These are phyloP conservation scores for Penicillium paradoxum DNA, from an alignment of 495 filamentous ascomycete species.

Conservation along the genomic window DNA sequence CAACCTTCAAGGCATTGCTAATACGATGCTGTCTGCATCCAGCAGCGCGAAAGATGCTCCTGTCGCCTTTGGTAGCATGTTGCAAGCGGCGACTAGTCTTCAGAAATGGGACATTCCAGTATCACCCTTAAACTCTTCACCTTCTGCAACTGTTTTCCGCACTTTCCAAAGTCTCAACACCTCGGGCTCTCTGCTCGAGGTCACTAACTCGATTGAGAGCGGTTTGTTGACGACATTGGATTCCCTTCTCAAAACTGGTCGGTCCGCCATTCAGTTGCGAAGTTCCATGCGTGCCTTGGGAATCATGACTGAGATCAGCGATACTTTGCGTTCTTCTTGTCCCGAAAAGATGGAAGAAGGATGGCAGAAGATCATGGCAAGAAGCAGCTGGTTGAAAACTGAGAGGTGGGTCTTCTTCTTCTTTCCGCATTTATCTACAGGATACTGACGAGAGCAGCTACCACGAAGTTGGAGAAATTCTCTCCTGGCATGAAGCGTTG, in stretches of 20 bases:
- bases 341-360: constrained; percentile 55
- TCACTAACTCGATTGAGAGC: constrained; percentile 51
- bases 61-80: constrained; percentile 59
- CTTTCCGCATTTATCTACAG: constrained; percentile 7
- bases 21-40: constrained; percentile 36
- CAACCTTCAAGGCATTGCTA: constrained; percentile 45
- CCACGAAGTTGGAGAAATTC: constrained; percentile 71
- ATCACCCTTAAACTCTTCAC: constrained; percentile 54
- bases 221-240: constrained; percentile 61
- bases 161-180: constrained; percentile 75
- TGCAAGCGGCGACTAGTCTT: constrained; percentile 77
- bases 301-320: constrained; percentile 74
- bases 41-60: constrained; percentile 25
- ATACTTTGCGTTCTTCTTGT: constrained; percentile 58
- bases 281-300: constrained; percentile 67
- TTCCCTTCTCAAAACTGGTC: constrained; percentile 48
- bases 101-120: constrained; percentile 91
- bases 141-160: constrained; percentile 67
- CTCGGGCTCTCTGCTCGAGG: constrained; percentile 48
- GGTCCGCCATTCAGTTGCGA: constrained; percentile 57
- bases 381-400: constrained; percentile 72
- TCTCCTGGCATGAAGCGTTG: constrained; percentile 75
- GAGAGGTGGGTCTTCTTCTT: constrained; percentile 52
- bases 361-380: constrained; percentile 56
- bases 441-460: constrained; percentile 50